Conservation (phyloP, 768 basidiomycete species). For the Rubroboletus pulcherrimus region DNA sequence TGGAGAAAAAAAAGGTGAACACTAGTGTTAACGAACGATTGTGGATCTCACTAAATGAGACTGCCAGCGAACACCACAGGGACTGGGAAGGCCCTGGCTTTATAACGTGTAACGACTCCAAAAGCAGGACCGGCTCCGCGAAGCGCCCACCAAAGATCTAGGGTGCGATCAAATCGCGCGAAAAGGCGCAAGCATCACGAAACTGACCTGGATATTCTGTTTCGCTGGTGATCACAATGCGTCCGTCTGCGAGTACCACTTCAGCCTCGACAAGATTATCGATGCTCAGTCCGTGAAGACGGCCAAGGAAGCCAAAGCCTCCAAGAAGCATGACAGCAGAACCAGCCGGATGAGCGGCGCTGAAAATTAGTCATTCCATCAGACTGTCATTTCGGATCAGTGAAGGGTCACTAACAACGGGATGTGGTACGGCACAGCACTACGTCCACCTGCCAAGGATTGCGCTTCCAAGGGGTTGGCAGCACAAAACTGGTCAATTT, state of each 20-base stretch:
- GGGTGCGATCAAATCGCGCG: background rate
- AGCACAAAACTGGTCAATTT: constrained; percentile 75
- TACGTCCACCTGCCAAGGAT: constrained; percentile 46
- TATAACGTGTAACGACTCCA: constrained; percentile 86
- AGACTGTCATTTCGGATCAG: background rate
- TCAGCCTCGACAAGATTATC: constrained; percentile 91
- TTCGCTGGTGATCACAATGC: constrained; percentile 75
- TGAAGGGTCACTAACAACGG: constrained; percentile 56
- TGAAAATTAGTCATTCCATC: constrained; percentile 27
- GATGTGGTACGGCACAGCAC: constrained; percentile 72
- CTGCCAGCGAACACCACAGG: constrained; percentile 92
- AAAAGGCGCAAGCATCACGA: background rate
- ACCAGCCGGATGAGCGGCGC: constrained; percentile 76
- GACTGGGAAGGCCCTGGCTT: constrained; percentile 83
- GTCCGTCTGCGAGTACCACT: constrained; percentile 86
- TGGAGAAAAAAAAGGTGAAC: constrained; percentile 9
- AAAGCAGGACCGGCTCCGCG: constrained; percentile 81
- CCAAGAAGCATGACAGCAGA: constrained; percentile 80
- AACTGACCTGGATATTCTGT: constrained; percentile 61
- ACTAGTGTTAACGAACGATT: background rate
- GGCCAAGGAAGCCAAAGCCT: constrained; percentile 85
- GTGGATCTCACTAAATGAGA: constrained; percentile 72
- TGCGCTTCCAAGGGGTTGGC: constrained; percentile 59
- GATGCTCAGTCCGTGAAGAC: constrained; percentile 80
- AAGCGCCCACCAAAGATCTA: constrained; percentile 87